Base-by-base conservation (phyloP, 2,329 filamentous ascomycete species). In the Scortechinia acanthostroma region DNA sequence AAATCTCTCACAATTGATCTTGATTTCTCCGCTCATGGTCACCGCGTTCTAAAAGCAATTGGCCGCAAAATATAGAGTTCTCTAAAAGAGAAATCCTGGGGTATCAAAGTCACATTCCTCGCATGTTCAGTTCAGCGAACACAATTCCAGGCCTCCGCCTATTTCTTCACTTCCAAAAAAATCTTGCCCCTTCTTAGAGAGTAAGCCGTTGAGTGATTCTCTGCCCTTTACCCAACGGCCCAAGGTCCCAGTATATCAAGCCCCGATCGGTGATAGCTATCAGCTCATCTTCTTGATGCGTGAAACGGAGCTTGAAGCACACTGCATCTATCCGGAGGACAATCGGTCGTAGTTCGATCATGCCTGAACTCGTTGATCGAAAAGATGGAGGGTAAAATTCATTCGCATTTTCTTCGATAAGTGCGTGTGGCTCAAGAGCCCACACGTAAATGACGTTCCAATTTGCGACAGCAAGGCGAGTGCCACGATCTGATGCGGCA, bases 371-470 rank as follows among this genome's bases (percentile, higher is more conserved):
- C 4, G 16, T 21, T 2, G 16, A 22, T 45, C 35, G 30, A 25
- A 16, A 46, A 10, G 51, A 51, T 2, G 50, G 45, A 4, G 58
- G 62, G 46, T 67, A 68, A 35, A 59, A 62, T 4, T 50, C 50
- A 22, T 51, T 51, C 3, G 42, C 23, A 42, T 59, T 54, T 25
- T 54, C 52, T n/a, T 59, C 54, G 10, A 65, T 56, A 14, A 69
- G 46, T 30, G 53, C 58, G n/a, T 47, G 30, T 2, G 66, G 65
- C 19, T 64, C 53, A 43, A 69, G 23, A 2, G 61, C 53, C 62
- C 66, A 70, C 21, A 70, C 47, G 15, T 62, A 62, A 17, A 69
- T 46, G 1, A 55, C 55, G 43, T 68, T 63, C 65, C 65, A 69
- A 37, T 61, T 62, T 3, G 61, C 60, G 22, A 67, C 55, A 3